Base-by-base conservation (phyloP, 1,139 yeast species). In the Maudiozyma humilis region DNA sequence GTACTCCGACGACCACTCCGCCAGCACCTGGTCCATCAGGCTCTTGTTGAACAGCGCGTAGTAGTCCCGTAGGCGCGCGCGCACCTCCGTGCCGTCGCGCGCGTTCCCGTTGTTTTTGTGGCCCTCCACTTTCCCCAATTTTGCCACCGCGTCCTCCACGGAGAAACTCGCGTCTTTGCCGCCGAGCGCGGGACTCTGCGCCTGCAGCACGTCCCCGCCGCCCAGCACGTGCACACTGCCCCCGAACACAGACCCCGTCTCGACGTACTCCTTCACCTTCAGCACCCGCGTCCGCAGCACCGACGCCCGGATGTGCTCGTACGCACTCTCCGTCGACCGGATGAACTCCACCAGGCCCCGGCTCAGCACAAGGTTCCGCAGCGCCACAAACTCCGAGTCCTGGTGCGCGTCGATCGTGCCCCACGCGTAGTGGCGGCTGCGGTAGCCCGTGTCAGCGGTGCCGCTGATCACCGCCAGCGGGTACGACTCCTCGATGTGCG, bases 261-360 rank as follows among this genome's bases (percentile, higher is more conserved):
- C 27, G 8, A 32, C 16, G 18, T 16, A 16, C 18, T 32, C 35
- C 27, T 35, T 35, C 8, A 10, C 38, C 10, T 35, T 35, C 27
- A 20, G 18, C 15, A 20, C 23, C 12, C 38, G 38, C 15, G 27
- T 66, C 30, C 56, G 60, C 51, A 78, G 61, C 50, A 76, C 70
- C 14, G 61, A 62, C 13, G 60, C 52, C 33, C 87, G 70, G 54
- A 72, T 79, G 32, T 63, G 65, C 46, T 79, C 84, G 59, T 76
- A 80, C 53, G 78, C 74, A 1, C 58, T 53, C 46, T 79, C 81
- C 2, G 83, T 78, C 27, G 27, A 23, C 27, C 27, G 27, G 27
- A 23, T 23, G 27, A 23, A 23, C 27, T 23, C 27, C 8, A 6
- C 6, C 27, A 23, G 27, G 27, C 27, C 27, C 8, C 27, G 6